A percentile compares a stretch with the other conserved stretches of the same genome.
These are phyloP conservation scores for Suillus placidus DNA, from an alignment of 768 basidiomycete species.

Conservation along the genomic window DNA sequence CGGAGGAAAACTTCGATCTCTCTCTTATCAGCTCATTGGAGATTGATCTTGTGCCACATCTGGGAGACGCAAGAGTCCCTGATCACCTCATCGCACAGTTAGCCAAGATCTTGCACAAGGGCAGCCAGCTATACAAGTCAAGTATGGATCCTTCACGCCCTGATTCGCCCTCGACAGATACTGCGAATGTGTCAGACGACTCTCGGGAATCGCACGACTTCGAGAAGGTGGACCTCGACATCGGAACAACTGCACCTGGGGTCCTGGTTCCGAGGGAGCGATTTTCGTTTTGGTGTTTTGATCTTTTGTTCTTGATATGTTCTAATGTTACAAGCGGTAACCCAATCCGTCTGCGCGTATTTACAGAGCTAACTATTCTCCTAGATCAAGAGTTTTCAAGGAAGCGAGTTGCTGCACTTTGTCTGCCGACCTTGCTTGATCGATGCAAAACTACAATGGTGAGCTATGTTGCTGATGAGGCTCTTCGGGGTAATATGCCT, in stretches of 20 bases:
- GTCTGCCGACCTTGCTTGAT: conserved; percentile 70
- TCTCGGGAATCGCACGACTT: conserved; percentile 30
- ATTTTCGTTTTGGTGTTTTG: conserved; percentile 93
- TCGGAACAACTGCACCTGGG: conserved; percentile 65
- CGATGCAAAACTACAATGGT: conserved; percentile 73
- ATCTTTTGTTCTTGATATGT: conserved; percentile 81
- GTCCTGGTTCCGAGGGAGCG: conserved; percentile 71
- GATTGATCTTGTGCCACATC: conserved; percentile 74
- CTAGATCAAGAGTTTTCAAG: conserved; percentile 64
- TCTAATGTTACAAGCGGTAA: conserved; percentile 65
- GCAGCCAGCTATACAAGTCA: conserved; percentile 63
- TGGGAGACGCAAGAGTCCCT: conserved; percentile 70
- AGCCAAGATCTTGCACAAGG: conserved; percentile 70
- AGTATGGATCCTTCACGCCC: conserved; percentile 11
- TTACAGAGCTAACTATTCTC: background rate
- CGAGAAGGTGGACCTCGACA: conserved; percentile 41
- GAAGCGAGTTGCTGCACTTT: conserved; percentile 71
- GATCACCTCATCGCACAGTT: conserved; percentile 71
- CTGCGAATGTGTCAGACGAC: conserved; percentile 12
- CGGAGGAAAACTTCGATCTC: conserved; percentile 85
- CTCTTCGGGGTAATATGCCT: conserved; percentile 82
- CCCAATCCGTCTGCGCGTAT: conserved; percentile 10
- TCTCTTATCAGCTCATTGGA: conserved; percentile 79
- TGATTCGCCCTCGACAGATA: conserved; percentile 16
- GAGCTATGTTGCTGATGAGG: conserved; percentile 82